Conservation (phyloP, 345 rosid species). For the Syzygium aromaticum region DNA sequence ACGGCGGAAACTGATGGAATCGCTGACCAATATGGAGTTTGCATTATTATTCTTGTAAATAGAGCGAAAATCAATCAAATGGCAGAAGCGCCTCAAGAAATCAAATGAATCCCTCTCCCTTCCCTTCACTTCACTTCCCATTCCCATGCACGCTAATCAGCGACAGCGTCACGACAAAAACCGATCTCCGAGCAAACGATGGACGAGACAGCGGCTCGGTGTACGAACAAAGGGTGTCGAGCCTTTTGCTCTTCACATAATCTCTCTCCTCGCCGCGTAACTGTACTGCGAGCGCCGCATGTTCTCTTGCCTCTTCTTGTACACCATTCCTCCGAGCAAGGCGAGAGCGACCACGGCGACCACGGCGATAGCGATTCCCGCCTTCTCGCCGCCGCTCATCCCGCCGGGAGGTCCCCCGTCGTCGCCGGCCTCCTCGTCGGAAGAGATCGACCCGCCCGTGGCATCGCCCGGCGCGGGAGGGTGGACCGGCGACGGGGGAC, state of each 20-base stretch:
- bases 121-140: background rate
- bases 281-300: constrained; percentile 40
- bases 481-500: constrained; percentile 25
- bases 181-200: background rate
- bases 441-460: constrained; percentile 3
- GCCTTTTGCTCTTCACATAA: constrained; percentile 22
- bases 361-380: constrained; percentile 46
- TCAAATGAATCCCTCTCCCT: background rate
- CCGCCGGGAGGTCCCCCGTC: constrained; percentile 11
- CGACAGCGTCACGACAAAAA: background rate
- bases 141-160: background rate
- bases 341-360: constrained; percentile 36
- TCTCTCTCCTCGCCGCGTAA: constrained; percentile 44
- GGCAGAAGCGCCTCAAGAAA: background rate
- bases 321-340: constrained; percentile 38
- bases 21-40: background rate
- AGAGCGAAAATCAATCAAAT: background rate
- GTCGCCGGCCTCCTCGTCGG: constrained; percentile 7
- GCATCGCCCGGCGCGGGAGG: constrained; percentile 18
- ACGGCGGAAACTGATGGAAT: background rate
- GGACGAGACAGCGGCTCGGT: background rate
- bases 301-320: constrained; percentile 68
- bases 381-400: constrained; percentile 50
- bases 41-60: background rate
- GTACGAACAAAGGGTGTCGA: background rate